Conservation (phyloP, 1,284 basidiomycete genomes). For the Anthracocystis panici-leucophaei region DNA sequence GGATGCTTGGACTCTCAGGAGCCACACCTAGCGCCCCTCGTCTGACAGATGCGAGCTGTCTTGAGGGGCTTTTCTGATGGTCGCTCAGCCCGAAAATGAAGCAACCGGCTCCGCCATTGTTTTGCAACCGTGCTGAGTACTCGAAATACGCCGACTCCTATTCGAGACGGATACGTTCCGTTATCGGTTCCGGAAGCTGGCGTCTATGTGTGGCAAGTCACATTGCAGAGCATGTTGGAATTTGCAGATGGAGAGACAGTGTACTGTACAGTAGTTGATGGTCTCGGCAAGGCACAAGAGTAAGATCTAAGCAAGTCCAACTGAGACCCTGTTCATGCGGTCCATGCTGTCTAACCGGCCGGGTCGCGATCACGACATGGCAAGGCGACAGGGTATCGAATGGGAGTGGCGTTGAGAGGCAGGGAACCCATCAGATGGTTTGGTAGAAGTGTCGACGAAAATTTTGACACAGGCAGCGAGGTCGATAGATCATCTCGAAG, state of each 20-base stretch:
- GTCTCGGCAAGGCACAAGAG: slow-evolving; percentile 15
- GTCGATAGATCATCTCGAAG: background rate
- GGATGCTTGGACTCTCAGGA: background rate
- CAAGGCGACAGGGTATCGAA: background rate
- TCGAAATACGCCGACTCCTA: background rate
- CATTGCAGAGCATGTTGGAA: background rate
- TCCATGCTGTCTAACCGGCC: background rate
- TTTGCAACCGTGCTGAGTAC: background rate
- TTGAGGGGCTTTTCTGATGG: slow-evolving; percentile 3
- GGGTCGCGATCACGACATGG: background rate
- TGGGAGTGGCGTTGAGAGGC: slow-evolving; percentile 8
- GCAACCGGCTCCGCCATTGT: background rate
- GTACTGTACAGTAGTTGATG: too few relatives aligned
- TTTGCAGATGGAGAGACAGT: background rate
- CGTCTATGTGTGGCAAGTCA: background rate
- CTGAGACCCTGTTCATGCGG: background rate
- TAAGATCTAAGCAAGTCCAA: background rate
- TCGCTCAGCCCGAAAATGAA: background rate
- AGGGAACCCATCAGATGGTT: slow-evolving; percentile 27
- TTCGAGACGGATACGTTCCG: background rate
- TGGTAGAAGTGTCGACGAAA: slow-evolving; percentile 17
- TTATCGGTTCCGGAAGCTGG: background rate
- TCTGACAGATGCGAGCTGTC: background rate
- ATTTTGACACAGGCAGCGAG: too few relatives aligned
- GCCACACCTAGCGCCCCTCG: background rate